phyloP scores from a whole-genome alignment of 164 flowering plant species.

The Brasenia schreberi region DNA sequence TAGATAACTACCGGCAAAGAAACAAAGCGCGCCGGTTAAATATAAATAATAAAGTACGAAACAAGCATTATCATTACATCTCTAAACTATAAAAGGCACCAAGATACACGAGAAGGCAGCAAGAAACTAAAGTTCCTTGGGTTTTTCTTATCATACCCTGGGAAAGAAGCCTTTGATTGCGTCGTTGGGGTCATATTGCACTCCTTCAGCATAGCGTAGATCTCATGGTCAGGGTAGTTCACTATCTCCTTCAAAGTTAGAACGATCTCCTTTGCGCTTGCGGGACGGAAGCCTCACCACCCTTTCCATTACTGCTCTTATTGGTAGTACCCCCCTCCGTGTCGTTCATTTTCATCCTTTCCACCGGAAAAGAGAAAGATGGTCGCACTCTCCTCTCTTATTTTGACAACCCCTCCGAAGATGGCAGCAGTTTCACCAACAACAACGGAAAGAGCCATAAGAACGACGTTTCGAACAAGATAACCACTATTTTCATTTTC shows the following conservation, averaged over 20 bases:
- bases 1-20: too few species aligned
- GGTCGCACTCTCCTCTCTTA: background rate
- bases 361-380: constrained; percentile 2
- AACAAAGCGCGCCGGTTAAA: too few species aligned
- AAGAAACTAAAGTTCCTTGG: too few species aligned
- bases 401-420: background rate
- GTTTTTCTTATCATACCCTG: constrained; percentile 39
- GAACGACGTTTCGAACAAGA: background rate
- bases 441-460: background rate
- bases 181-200: constrained; percentile 96
- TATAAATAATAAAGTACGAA: too few species aligned
- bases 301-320: constrained; percentile 10
- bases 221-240: constrained; percentile 29
- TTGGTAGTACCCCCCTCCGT: constrained; percentile 12
- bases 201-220: constrained; percentile 33
- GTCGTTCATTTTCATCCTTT: constrained; percentile 11
- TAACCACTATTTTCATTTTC: background rate
- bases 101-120: too few species aligned
- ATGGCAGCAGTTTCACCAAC: background rate
- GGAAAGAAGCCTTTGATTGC: constrained; percentile 70
- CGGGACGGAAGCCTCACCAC: constrained; percentile 24
- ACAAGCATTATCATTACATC: too few species aligned
- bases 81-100: too few species aligned
- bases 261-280: constrained; percentile 60
- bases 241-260: constrained; percentile 91